Conservation (phyloP, 371 early-diverging fungal species). For the Zopfochytrium polystomum region DNA sequence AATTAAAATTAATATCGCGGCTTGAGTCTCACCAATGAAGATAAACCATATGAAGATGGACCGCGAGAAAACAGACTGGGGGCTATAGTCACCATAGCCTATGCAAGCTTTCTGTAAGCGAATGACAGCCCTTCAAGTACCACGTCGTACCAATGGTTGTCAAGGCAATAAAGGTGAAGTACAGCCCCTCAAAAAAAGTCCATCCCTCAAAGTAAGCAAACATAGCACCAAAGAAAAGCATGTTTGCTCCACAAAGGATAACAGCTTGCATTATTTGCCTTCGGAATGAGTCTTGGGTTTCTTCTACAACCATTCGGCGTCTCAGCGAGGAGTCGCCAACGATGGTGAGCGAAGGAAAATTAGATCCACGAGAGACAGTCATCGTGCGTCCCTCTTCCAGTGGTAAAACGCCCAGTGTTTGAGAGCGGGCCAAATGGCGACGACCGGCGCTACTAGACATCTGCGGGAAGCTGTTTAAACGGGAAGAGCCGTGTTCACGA, state of each 20-base stretch:
- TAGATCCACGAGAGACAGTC: slow-evolving; percentile 31
- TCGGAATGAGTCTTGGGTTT: slow-evolving; percentile 35
- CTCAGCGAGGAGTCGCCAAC: slow-evolving; percentile 24
- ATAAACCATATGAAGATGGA: slow-evolving; percentile 51
- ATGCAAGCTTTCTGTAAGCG: not conserved
- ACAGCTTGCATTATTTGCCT: slow-evolving; percentile 33
- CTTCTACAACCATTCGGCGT: slow-evolving; percentile 32
- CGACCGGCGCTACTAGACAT: not conserved
- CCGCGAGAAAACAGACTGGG: slow-evolving; percentile 27
- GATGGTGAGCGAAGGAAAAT: slow-evolving; percentile 40
- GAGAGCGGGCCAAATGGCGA: not conserved
- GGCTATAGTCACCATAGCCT: slow-evolving; percentile 48
- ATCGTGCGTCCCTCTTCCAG: slow-evolving; percentile 27
- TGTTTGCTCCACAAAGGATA: slow-evolving; percentile 33
- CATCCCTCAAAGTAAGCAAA: slow-evolving; percentile 46
- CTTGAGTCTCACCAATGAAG: slow-evolving; percentile 32
- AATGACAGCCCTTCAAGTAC: not conserved
- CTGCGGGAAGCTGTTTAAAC: not conserved
- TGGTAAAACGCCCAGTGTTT: slow-evolving; percentile 8
- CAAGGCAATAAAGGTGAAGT: slow-evolving; percentile 43
- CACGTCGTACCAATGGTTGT: slow-evolving; percentile 36
- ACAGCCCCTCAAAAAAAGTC: slow-evolving; percentile 44
- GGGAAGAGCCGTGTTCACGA: not conserved
- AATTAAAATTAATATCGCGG: not conserved
- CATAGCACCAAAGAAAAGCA: slow-evolving; percentile 38